phyloP scores from a whole-genome alignment of 768 basidiomycete species.

The Chiua virens region DNA sequence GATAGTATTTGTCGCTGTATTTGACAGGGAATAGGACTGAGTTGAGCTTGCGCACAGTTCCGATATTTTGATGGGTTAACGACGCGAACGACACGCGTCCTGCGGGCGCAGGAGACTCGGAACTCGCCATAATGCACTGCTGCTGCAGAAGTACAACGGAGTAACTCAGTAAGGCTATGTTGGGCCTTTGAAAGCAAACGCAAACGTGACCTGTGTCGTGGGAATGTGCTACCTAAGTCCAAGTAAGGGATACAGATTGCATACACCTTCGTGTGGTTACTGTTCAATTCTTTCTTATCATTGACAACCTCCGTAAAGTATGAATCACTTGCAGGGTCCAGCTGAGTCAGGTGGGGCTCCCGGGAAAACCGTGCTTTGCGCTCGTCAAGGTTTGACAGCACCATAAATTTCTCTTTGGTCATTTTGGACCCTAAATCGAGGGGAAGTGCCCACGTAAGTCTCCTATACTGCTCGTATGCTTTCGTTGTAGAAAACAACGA shows the following conservation, averaged over 20 bases:
- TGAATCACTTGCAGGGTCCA: constrained; percentile 24
- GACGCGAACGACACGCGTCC: constrained; percentile 68
- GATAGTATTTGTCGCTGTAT: constrained; percentile 87
- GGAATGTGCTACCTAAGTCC: constrained; percentile 14
- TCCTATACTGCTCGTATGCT: constrained; percentile 6
- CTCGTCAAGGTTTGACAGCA: constrained; percentile 30
- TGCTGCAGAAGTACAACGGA: not conserved
- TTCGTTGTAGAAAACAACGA: constrained; percentile 13
- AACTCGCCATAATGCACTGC: constrained; percentile 21
- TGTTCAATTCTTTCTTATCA: constrained; percentile 24
- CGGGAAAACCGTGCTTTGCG: constrained; percentile 9
- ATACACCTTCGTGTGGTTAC: constrained; percentile 13
- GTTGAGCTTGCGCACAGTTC: constrained; percentile 60
- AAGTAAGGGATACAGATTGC: constrained; percentile 3
- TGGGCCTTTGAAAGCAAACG: not conserved
- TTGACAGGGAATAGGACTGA: constrained; percentile 86
- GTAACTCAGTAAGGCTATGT: constrained; percentile 22
- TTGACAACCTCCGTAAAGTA: constrained; percentile 22
- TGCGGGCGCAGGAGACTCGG: constrained; percentile 14
- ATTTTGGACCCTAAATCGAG: constrained; percentile 13
- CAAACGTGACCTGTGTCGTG: constrained; percentile 20
- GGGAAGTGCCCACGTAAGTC: constrained; percentile 21
- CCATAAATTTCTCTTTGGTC: constrained; percentile 19
- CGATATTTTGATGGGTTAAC: constrained; percentile 80
- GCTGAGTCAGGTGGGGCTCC: constrained; percentile 17